These are phyloP conservation scores for Microbotryomycetes sp. DNA, from an alignment of 1,284 basidiomycete genomes.

Conservation along the genomic window DNA sequence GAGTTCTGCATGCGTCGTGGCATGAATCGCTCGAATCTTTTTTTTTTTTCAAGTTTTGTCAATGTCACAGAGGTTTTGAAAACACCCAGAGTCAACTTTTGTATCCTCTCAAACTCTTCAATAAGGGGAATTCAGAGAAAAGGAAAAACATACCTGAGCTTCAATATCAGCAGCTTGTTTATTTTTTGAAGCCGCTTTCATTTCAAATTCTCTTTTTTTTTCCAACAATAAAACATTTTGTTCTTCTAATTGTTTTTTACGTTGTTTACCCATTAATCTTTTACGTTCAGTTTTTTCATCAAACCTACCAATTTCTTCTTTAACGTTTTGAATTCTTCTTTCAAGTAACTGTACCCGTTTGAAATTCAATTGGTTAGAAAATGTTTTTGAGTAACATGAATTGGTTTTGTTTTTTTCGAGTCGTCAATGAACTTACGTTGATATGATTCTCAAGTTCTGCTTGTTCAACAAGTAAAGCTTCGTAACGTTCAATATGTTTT, in stretches of 20 bases:
- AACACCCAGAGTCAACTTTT: not conserved
- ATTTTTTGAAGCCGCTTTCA: constrained; percentile 29
- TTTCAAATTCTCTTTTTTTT: constrained; percentile 19
- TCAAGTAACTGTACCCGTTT: constrained; percentile 13
- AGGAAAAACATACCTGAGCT: constrained; percentile 12
- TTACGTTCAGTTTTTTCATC: constrained; percentile 29
- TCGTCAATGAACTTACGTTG: not conserved
- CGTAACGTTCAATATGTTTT: constrained; percentile 23
- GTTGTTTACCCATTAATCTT: constrained; percentile 10
- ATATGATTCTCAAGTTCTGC: constrained; percentile 25
- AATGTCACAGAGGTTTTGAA: no score
- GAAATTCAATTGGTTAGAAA: not conserved
- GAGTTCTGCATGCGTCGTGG: constrained; percentile 19
- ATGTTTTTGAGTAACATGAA: not conserved
- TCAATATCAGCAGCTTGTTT: constrained; percentile 22
- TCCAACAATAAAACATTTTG: constrained; percentile 9
- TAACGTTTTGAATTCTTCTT: constrained; percentile 22
- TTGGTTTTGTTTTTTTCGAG: no score
- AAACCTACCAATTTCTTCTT: constrained; percentile 23
- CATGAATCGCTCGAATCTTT: constrained; percentile 27
- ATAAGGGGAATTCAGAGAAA: not conserved
- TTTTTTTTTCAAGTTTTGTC: no score
- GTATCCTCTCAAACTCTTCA: not conserved
- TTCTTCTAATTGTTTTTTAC: constrained; percentile 27
- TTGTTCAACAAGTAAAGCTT: constrained; percentile 21